These are phyloP conservation scores for Colletotrichum sp. DNA, from an alignment of 2,329 filamentous ascomycete genomes.

Conservation along the genomic window DNA sequence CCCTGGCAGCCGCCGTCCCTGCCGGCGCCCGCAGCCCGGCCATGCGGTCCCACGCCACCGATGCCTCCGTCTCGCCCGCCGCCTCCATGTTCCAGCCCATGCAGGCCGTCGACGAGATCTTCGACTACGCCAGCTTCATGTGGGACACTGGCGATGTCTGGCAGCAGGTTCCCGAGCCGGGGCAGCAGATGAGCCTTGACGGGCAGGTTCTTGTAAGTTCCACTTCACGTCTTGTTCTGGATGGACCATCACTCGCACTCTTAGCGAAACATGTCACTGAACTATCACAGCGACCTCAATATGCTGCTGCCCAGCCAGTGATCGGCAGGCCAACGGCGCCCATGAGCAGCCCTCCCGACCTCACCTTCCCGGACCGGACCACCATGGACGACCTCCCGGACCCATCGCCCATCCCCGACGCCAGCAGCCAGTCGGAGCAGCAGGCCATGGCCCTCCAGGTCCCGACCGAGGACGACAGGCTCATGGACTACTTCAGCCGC, in stretches of 20 bases:
- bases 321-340: neutral
- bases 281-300: neutral
- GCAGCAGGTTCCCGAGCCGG: constrained; percentile 29
- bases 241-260: neutral
- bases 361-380: neutral
- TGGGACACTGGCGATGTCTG: constrained; percentile 44
- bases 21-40: constrained; percentile 22
- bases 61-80: constrained; percentile 27
- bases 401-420: neutral
- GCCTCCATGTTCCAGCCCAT: constrained; percentile 27
- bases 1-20: constrained; percentile 23
- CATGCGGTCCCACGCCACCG: constrained; percentile 28
- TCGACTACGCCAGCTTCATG: constrained; percentile 53
- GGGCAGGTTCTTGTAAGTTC: neutral
- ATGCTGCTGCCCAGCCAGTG: neutral
- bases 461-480: constrained; percentile 6
- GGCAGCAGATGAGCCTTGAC: constrained; percentile 5
- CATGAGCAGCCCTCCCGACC: neutral
- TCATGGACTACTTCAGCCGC: constrained; percentile 53
- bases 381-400: neutral
- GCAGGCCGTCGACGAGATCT: constrained; percentile 44
- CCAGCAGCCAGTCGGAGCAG: neutral
- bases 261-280: neutral
- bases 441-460: neutral
- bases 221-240: neutral